Evolutionary conservation across 805 yeast species (phyloP).

Genomic region (Yamadazyma insecticola): DNA sequence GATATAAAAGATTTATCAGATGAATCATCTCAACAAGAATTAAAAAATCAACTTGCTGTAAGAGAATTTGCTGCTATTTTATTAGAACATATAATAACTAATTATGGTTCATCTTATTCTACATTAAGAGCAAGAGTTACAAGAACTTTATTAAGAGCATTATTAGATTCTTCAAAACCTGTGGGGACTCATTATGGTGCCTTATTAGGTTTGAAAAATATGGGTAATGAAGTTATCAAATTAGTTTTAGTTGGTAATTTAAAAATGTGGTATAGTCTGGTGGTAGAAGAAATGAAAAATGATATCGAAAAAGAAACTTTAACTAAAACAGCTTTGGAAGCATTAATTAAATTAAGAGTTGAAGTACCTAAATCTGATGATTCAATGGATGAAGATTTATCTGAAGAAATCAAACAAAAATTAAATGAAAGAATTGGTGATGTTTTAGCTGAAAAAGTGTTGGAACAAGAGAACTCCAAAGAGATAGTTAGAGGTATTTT

Average conservation of each 20-base stretch:
- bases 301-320: slow-evolving; percentile 45
- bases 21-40: slow-evolving; percentile 21
- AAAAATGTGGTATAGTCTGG: slow-evolving; percentile 69
- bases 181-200: slow-evolving; percentile 92
- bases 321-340: slow-evolving; percentile 46
- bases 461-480: slow-evolving; percentile 44
- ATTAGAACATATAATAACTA: slow-evolving; percentile 68
- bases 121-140: slow-evolving; percentile 92
- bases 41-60: slow-evolving; percentile 49
- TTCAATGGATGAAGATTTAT: slow-evolving; percentile 33
- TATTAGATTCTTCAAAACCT: slow-evolving; percentile 78
- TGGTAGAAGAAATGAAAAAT: slow-evolving; percentile 42
- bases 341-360: slow-evolving; percentile 46
- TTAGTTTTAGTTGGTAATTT: slow-evolving; percentile 81
- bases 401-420: slow-evolving; percentile 33
- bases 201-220: slow-evolving; percentile 71
- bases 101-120: slow-evolving; percentile 80
- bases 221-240: slow-evolving; percentile 86
- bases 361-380: slow-evolving; percentile 11
- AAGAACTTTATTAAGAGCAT: slow-evolving; percentile 85
- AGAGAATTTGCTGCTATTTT: slow-evolving; percentile 87
- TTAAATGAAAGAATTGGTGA: slow-evolving; percentile 59
- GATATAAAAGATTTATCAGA: slow-evolving; percentile 31
- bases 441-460: slow-evolving; percentile 46
- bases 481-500: slow-evolving; percentile 61